A percentile compares a stretch with the other conserved stretches of the same genome.
phyloP scores from a whole-genome alignment of 2,329 filamentous ascomycete species.

The Myrmaecium sp. region DNA sequence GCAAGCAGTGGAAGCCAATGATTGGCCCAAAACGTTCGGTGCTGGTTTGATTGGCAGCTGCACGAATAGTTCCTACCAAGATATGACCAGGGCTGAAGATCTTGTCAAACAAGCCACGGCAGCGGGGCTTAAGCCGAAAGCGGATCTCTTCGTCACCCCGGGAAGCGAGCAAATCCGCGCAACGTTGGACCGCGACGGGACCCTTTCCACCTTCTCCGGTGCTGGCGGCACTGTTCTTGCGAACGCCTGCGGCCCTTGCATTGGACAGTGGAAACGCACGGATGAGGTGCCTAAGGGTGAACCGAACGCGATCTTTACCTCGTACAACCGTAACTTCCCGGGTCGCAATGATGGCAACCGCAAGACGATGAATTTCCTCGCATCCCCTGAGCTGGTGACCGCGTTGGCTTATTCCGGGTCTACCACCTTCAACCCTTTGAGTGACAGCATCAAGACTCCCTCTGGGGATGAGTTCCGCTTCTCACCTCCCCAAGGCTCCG shows the following conservation, averaged over 20 bases:
- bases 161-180: constrained; percentile 94
- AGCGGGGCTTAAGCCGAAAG: constrained; percentile 77
- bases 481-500: constrained; percentile 47
- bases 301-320: constrained; percentile 84
- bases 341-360: constrained; percentile 94
- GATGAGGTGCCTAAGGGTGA: constrained; percentile 75
- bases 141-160: constrained; percentile 90
- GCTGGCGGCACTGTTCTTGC: constrained; percentile 82
- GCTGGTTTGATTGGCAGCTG: constrained; percentile 94
- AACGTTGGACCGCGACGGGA: constrained; percentile 77
- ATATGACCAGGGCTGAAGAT: constrained; percentile 91
- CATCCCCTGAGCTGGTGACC: constrained; percentile 90
- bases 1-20: constrained; percentile 61
- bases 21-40: constrained; percentile 82
- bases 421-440: constrained; percentile 93
- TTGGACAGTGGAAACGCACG: constrained; percentile 87
- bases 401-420: constrained; percentile 86
- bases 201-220: constrained; percentile 66
- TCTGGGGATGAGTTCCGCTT: constrained; percentile 75
- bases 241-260: constrained; percentile 85
- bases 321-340: constrained; percentile 97
- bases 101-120: constrained; percentile 79
- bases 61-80: constrained; percentile 97
- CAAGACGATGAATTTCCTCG: constrained; percentile 96
- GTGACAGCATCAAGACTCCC: constrained; percentile 64